Base-by-base conservation (phyloP, 139 green algal species). In the Eudorina sp. region DNA sequence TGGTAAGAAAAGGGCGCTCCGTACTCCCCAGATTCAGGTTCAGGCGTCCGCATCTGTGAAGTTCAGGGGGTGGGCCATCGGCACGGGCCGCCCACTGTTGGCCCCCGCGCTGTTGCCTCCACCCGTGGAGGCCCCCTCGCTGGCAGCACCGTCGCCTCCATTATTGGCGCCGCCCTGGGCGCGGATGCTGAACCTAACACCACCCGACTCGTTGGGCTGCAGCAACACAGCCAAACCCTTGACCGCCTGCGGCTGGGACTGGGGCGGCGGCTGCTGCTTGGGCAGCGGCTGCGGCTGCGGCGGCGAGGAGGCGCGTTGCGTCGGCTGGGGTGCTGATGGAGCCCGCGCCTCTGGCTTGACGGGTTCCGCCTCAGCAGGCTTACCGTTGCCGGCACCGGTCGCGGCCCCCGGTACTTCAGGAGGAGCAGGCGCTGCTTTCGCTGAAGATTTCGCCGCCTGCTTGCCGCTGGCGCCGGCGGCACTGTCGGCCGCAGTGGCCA, bases 161-260 rank as follows among this genome's bases (percentile, higher is more conserved):
- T 23, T n/a, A n/a, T n/a, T n/a, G n/a, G n/a, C 73, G 43, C n/a
- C 73, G 29, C 73, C 73, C 3, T 16, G 46, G 11, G 73, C 4
- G 23, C 46, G 45, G 60, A 86, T 76, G 21, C 41, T 73, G 13
- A 86, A 29, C 80, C 76, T 76, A 0, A 86, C 11, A 0, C 11
- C 58, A 8, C 80, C 80, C 34, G 80, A 62, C 40, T 76, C 80
- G 29, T 62, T 31, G 1, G 80, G 21, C 0, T 27, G 29, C 16
- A 86, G 80, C 29, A 45, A 76, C 41, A 86, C 19, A 3, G 80
- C 43, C 29, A 86, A 58, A 6, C 58, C 58, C 29, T 41, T 62
- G 19, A 23, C 27, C n/a, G 53, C 36, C 36, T 55, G n/a, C n/a
- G 64, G 4, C 64, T 43, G 31, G n/a, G 29, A 5, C 64, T 73